phyloP scores from a whole-genome alignment of 169 alveolate species.

The Amoebophrya sp. region DNA sequence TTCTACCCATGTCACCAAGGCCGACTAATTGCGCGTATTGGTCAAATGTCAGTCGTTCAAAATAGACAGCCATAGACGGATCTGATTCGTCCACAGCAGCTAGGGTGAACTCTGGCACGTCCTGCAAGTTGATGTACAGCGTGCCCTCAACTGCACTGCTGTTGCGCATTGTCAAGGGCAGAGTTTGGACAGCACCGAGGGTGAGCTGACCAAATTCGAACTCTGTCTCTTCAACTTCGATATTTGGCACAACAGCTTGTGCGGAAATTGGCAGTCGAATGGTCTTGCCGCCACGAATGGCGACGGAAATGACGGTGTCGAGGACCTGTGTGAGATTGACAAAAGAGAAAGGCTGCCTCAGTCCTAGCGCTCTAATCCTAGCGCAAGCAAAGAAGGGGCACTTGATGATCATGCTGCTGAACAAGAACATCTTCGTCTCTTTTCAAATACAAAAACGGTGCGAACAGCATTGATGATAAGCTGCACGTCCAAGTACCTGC shows the following conservation, averaged over 20 bases:
- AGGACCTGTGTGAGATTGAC: too few species aligned
- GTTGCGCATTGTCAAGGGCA: neutral
- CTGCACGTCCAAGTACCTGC: too few species aligned
- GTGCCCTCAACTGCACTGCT: neutral
- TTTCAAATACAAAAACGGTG: too few species aligned
- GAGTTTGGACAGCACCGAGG: neutral
- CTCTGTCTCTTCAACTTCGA: neutral
- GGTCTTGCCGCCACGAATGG: neutral
- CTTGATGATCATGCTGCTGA: too few species aligned
- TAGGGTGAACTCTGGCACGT: neutral
- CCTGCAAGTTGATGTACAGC: conserved; percentile 8
- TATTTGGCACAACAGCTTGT: neutral
- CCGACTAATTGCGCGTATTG: neutral
- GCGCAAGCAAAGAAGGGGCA: too few species aligned
- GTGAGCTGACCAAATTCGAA: neutral
- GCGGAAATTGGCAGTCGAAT: conserved; percentile 1
- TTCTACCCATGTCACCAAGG: neutral
- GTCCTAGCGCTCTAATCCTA: too few species aligned
- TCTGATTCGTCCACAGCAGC: neutral
- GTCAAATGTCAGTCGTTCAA: neutral
- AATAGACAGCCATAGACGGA: neutral
- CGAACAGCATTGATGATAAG: too few species aligned
- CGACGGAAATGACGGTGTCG: neutral
- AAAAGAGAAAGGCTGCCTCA: too few species aligned
- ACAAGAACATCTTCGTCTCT: too few species aligned